Base-by-base conservation (phyloP, 1,284 basidiomycete species). In the Quambalaria eucalypti region DNA sequence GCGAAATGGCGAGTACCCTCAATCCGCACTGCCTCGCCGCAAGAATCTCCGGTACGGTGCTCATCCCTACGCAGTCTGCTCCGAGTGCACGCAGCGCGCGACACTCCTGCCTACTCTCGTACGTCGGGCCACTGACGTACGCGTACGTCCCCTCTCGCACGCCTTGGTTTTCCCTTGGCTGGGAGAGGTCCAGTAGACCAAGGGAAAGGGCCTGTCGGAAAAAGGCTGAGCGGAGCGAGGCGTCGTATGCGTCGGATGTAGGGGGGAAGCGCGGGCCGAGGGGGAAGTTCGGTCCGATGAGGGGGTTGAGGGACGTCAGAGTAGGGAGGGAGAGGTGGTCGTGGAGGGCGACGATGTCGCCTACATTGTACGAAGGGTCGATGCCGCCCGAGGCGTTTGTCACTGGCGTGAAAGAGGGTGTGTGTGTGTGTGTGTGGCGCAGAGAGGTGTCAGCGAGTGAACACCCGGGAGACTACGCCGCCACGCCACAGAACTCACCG, bases 21-120 rank as follows among this genome's bases (percentile, higher is more conserved):
- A 90, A 60, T 0, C 84, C 69, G 2, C 56, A 85, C 67, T 89
- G 85, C 50, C 83, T 78, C 21, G 86, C 88, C 0, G 83, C 86
- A 19, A 90, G 78, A n/a, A 90, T 87, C 77, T 90, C 88, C 0
- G 88, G 88, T n/a, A 90, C 82, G 0, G 88, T 90, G 63, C 85
- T 87, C 88, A 90, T 90, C 2, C 88, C 88, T 1, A 90, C 87
- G 7, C 88, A 85, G 66, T 88, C 87, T 16, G 65, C 68, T 10
- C 68, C 68, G 6, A 59, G 58, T 9, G 29, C 39, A 7, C 59
- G 57, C 5, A 70, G 49, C 47, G 68, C 66, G 2, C 47, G 36
- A 7, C 62, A 65, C 29, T 70, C 68, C 16, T 64, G 64, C 5
- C 67, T 83, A 0, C 86, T 86, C 76, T 90, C 88, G 73, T 90